These are phyloP conservation scores for Exophiala viscosa DNA, from an alignment of 2,329 filamentous ascomycete species.

Conservation along the genomic window DNA sequence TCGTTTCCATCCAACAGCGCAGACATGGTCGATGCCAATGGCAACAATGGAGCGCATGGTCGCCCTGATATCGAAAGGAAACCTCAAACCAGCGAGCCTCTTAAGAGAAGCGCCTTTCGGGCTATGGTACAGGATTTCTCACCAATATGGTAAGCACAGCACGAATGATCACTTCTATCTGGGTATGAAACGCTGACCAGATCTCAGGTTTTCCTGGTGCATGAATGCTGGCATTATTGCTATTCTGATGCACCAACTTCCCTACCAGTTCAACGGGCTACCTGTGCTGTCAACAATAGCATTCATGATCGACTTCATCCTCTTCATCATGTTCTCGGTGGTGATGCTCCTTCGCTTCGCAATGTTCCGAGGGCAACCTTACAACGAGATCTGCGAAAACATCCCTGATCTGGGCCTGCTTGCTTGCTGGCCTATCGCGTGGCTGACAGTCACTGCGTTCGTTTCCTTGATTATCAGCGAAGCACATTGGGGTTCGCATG, in stretches of 20 bases:
- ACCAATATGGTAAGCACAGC: slow-evolving; percentile 14
- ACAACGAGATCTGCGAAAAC: slow-evolving; percentile 31
- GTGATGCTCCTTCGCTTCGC: slow-evolving; percentile 35
- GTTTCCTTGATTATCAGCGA: slow-evolving; percentile 56
- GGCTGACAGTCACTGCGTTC: slow-evolving; percentile 28
- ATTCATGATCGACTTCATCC: slow-evolving; percentile 38
- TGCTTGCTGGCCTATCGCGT: slow-evolving; percentile 38
- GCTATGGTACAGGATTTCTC: slow-evolving; percentile 21
- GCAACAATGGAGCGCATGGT: no score
- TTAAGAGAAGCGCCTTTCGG: slow-evolving; percentile 12
- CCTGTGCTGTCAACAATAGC: slow-evolving; percentile 36
- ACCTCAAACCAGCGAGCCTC: not conserved
- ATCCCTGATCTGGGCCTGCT: slow-evolving; percentile 39
- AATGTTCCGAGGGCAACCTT: slow-evolving; percentile 34
- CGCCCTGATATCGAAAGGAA: not conserved
- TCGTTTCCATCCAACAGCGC: no score
- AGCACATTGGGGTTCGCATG: slow-evolving; percentile 30
- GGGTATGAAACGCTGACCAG: not conserved
- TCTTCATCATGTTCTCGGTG: slow-evolving; percentile 31
- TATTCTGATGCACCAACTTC: slow-evolving; percentile 24
- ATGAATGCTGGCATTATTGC: slow-evolving; percentile 26
- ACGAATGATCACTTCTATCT: not conserved
- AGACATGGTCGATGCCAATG: no score
- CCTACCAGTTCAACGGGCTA: slow-evolving; percentile 41
- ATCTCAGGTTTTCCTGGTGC: slow-evolving; percentile 24